Evolutionary conservation across 1,284 basidiomycete species (phyloP).

Genomic region (Schizopora paradoxa): DNA sequence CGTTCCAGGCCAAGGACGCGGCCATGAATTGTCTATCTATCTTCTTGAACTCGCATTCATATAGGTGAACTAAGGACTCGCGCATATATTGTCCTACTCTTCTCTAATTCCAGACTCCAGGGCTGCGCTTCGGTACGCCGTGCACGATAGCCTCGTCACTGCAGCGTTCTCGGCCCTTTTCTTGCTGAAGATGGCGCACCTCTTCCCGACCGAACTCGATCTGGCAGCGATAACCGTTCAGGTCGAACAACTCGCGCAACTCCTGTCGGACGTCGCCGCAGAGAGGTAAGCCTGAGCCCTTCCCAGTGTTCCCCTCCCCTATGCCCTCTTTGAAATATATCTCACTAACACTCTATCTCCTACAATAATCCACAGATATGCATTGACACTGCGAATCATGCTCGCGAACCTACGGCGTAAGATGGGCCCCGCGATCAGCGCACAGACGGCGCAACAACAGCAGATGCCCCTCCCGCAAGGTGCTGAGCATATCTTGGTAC

Average conservation of each 20-base stretch:
- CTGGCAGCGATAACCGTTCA: slow-evolving; percentile 67
- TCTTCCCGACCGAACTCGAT: slow-evolving; percentile 80
- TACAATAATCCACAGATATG: slow-evolving; percentile 50
- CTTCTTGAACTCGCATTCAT: slow-evolving; percentile 73
- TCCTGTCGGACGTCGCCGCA: slow-evolving; percentile 82
- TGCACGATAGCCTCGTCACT: slow-evolving; percentile 89
- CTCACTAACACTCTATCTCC: not conserved
- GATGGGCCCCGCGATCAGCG: slow-evolving; percentile 61
- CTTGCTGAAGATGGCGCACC: slow-evolving; percentile 85
- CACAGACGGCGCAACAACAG: slow-evolving; percentile 38
- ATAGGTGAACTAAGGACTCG: slow-evolving; percentile 47
- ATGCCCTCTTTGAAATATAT: slow-evolving; percentile 1
- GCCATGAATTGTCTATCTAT: slow-evolving; percentile 80
- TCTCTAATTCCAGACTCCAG: slow-evolving; percentile 33
- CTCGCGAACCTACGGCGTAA: slow-evolving; percentile 83
- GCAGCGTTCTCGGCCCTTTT: slow-evolving; percentile 91
- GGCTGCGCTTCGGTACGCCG: slow-evolving; percentile 80
- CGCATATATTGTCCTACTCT: not conserved
- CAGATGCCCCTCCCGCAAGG: slow-evolving; percentile 42
- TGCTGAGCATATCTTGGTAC: slow-evolving; percentile 51
- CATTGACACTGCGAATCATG: slow-evolving; percentile 86
- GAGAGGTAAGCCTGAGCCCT: slow-evolving; percentile 51
- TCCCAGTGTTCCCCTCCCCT: slow-evolving; percentile 1
- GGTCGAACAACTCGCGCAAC: slow-evolving; percentile 78
- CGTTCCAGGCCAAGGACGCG: slow-evolving; percentile 90